Percentiles rank a stretch among this genome's conserved stretches.
phyloP scores from a whole-genome alignment of 1,284 basidiomycete genomes.

The Marasmius sp. region DNA sequence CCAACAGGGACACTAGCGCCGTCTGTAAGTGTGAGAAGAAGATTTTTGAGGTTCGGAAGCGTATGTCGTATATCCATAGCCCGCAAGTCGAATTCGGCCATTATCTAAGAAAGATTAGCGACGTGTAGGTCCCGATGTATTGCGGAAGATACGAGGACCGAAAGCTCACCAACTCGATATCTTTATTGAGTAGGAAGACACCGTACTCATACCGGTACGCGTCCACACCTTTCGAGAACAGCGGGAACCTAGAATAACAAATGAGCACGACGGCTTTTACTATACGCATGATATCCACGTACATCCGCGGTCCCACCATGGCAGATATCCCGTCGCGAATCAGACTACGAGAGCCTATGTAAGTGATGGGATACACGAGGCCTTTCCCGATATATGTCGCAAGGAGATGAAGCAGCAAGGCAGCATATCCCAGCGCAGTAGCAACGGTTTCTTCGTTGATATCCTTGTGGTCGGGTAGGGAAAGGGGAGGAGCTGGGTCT shows the following conservation, averaged over 20 bases:
- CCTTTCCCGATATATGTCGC: constrained; percentile 75
- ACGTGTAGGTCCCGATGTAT: constrained; percentile 17
- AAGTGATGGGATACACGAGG: constrained; percentile 89
- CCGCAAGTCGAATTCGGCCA: constrained; percentile 84
- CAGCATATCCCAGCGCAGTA: constrained; percentile 85
- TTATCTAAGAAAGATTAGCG: constrained; percentile 57
- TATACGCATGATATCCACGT: constrained; percentile 30
- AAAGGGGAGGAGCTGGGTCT: constrained; percentile 85
- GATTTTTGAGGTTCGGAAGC: constrained; percentile 93
- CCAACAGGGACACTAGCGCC: constrained; percentile 49
- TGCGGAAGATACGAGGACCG: constrained; percentile 4
- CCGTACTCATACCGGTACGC: constrained; percentile 97
- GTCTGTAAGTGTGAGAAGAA: constrained; percentile 82
- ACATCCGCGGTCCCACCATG: constrained; percentile 93
- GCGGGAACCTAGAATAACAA: constrained; percentile 70
- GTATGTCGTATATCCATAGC: constrained; percentile 94
- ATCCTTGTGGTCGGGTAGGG: constrained; percentile 60
- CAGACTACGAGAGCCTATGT: constrained; percentile 83
- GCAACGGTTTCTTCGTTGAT: constrained; percentile 85
- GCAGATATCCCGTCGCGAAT: constrained; percentile 89
- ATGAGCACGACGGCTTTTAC: constrained; percentile 12
- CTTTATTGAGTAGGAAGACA: constrained; percentile 95
- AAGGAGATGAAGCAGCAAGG: constrained; percentile 80
- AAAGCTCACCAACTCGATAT: constrained; percentile 85
- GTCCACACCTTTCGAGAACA: constrained; percentile 94